Base-by-base conservation (phyloP, 108 stramenopile species). In the Skeletonema grethae region DNA sequence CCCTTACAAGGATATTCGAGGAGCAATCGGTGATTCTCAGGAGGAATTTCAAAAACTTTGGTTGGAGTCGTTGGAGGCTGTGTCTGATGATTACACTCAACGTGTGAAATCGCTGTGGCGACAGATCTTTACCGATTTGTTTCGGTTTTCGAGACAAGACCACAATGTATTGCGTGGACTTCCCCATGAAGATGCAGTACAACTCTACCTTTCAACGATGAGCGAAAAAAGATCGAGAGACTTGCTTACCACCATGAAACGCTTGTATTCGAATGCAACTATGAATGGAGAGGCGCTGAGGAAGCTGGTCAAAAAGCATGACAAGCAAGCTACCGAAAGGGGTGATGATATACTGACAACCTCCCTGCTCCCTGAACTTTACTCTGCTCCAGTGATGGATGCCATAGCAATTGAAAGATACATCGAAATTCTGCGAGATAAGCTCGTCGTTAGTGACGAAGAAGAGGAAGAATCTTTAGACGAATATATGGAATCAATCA, bases 261-360 rank as follows among this genome's bases (percentile, higher is more conserved):
- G 69, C 16, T 29, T 80, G 24, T 70, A 86, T 68, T 71, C 80
- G n/a, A 69, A 86, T 30, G 84, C 85, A 12, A 73, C 73, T 16
- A 81, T 82, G 67, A 91, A 91, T 63, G 67, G 76, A 31, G 90
- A 91, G 68, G 86, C 85, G 20, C 62, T 89, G 24, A 76, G 90
- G 38, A 91, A 91, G 50, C 75, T 91, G 3, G 88, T 88, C 10
- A 91, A 91, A 72, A 91, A 91, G 55, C 86, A 77, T 65, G 88
- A 89, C 74, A 91, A 91, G 67, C 69, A 83, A 18, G 73, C 78
- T 6, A 28, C 57, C 10, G 82, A 61, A 15, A 35, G 82, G 34
- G 77, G 82, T 45, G 77, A 82, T 32, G 82, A 75, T 18, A 56
- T 72, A 60, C 31, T 91, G 20, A 83, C 83, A 0, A 50, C 71